These are phyloP conservation scores for Xerocomellus chrysenteron DNA, from an alignment of 768 basidiomycete genomes.

Conservation along the genomic window DNA sequence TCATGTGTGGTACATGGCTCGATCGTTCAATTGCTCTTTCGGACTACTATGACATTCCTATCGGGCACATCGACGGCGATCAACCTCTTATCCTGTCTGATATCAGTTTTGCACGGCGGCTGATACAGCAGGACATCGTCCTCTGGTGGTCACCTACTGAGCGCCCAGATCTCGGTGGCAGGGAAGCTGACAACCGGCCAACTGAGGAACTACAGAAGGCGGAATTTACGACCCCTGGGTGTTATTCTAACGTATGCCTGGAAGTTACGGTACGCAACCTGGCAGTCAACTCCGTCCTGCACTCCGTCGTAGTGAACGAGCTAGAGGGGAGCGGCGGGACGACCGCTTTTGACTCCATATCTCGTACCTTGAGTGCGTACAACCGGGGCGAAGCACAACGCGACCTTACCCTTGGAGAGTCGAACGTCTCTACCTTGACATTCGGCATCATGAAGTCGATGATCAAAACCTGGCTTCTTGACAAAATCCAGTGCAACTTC, in stretches of 20 bases:
- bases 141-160: constrained; percentile 96
- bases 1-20: constrained; percentile 76
- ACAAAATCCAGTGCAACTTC: constrained; percentile 60
- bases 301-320: constrained; percentile 94
- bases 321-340: constrained; percentile 93
- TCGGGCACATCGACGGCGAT: constrained; percentile 91
- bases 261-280: constrained; percentile 89
- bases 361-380: constrained; percentile 89
- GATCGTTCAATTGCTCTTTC: constrained; percentile 77
- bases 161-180: constrained; percentile 89
- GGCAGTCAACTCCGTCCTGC: constrained; percentile 90
- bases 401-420: constrained; percentile 84
- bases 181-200: constrained; percentile 80
- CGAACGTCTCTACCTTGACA: constrained; percentile 81
- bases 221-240: constrained; percentile 81
- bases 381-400: constrained; percentile 57
- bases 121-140: constrained; percentile 85
- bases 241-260: constrained; percentile 90
- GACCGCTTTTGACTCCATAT: constrained; percentile 91
- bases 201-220: constrained; percentile 78
- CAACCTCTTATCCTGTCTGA: constrained; percentile 87
- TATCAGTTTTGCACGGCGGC: constrained; percentile 83
- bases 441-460: constrained; percentile 84
- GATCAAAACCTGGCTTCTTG: constrained; percentile 89
- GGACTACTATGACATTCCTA: constrained; percentile 88